Conservation (phyloP, 192 early-diverging fungal species). For the Spinellus fusiger region DNA sequence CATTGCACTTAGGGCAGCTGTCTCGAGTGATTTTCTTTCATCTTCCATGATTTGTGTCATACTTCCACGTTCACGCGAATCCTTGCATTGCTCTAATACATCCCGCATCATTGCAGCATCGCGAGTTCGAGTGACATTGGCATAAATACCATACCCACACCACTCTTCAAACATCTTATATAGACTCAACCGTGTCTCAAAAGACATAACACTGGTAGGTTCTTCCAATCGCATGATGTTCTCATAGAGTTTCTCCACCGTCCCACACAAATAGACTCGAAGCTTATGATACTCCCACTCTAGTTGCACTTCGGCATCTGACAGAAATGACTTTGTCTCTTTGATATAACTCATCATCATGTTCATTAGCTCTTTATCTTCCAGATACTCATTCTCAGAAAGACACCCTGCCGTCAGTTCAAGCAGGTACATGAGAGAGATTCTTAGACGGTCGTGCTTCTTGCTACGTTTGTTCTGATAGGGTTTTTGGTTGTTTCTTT, state of each 20-base stretch:
- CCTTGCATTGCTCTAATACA: constrained; percentile 62
- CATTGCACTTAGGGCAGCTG: constrained; percentile 84
- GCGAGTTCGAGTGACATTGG: constrained; percentile 46
- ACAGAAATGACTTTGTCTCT: constrained; percentile 71
- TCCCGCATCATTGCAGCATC: constrained; percentile 63
- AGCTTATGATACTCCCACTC: constrained; percentile 89
- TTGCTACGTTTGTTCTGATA: constrained; percentile 52
- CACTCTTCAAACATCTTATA: constrained; percentile 89
- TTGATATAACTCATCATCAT: constrained; percentile 70
- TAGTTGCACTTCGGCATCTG: constrained; percentile 64
- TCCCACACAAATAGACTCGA: constrained; percentile 82
- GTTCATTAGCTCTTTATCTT: constrained; percentile 55
- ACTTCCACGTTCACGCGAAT: constrained; percentile 57
- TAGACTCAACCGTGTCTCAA: constrained; percentile 67
- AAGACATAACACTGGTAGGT: constrained; percentile 54
- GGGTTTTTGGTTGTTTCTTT: constrained; percentile 41
- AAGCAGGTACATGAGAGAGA: constrained; percentile 67
- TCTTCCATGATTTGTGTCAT: constrained; percentile 65
- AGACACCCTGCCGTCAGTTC: constrained; percentile 65
- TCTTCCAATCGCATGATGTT: constrained; percentile 47
- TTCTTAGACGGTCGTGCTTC: constrained; percentile 63
- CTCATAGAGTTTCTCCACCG: constrained; percentile 83
- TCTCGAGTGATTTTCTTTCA: constrained; percentile 71
- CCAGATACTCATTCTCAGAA: constrained; percentile 44
- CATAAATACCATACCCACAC: constrained; percentile 77